These are phyloP conservation scores for Metschnikowia henanensis DNA, from an alignment of 805 yeast genomes.

Conservation along the genomic window DNA sequence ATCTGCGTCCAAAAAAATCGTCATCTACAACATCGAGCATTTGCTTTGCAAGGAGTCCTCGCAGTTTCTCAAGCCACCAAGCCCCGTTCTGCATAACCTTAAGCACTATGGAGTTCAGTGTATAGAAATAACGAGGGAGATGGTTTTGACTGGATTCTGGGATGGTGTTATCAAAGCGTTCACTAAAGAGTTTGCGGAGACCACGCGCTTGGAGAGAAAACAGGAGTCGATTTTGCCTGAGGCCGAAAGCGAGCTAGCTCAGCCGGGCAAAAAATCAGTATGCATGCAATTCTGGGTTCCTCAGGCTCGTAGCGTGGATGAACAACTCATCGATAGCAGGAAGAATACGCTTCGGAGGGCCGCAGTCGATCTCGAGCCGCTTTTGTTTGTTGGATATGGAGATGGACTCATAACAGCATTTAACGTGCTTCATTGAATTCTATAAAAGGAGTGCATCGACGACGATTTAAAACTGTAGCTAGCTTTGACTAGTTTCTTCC, in stretches of 20 bases:
- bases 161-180: conserved; percentile 44
- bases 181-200: conserved; percentile 6
- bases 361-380: conserved; percentile 14
- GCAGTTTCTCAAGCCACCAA: background rate
- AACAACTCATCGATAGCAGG: background rate
- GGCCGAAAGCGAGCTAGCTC: conserved; percentile 3
- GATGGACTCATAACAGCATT: conserved; percentile 51
- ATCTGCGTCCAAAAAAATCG: conserved; percentile 47
- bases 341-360: conserved; percentile 12
- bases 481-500: conserved; percentile 1
- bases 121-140: conserved; percentile 15
- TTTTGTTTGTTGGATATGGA: conserved; percentile 51
- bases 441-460: background rate
- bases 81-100: conserved; percentile 5
- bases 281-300: conserved; percentile 13
- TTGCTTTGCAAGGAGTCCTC: background rate
- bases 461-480: background rate
- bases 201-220: conserved; percentile 10
- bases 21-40: conserved; percentile 23
- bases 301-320: background rate
- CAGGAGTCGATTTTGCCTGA: conserved; percentile 16
- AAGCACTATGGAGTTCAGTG: conserved; percentile 23
- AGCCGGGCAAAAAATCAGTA: conserved; percentile 16
- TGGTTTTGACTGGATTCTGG: conserved; percentile 46
- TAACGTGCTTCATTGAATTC: conserved; percentile 1